A percentile compares a stretch with the other conserved stretches of the same genome.
These are phyloP conservation scores for Viola pubescens DNA, from an alignment of 441 rosid genomes.

Conservation along the genomic window DNA sequence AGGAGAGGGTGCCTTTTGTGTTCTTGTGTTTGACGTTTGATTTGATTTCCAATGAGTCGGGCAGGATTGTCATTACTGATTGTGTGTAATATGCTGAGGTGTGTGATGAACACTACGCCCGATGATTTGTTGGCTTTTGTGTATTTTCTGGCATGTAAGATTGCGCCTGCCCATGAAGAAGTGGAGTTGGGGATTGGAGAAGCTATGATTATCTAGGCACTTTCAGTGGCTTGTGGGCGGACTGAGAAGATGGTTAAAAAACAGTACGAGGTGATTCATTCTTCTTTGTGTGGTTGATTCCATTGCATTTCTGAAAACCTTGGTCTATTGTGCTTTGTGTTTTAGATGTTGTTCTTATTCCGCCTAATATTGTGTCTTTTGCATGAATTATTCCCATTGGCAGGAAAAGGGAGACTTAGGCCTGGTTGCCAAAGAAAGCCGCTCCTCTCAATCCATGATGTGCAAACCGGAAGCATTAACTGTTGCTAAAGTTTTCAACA, in stretches of 20 bases:
- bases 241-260: constrained; percentile 62
- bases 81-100: constrained; percentile 70
- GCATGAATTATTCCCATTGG: constrained; percentile 15
- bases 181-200: constrained; percentile 83
- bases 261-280: constrained; percentile 43
- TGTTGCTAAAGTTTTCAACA: constrained; percentile 62
- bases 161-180: constrained; percentile 87
- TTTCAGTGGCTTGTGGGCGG: constrained; percentile 80
- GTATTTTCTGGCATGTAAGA: constrained; percentile 60
- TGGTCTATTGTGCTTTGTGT: neutral
- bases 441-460: constrained; percentile 86
- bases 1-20: constrained; percentile 77
- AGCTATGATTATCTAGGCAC: constrained; percentile 64
- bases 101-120: constrained; percentile 65
- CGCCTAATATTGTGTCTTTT: neutral
- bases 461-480: constrained; percentile 77
- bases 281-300: neutral
- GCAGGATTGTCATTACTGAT: constrained; percentile 82
- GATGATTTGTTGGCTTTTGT: constrained; percentile 69
- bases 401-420: constrained; percentile 88
- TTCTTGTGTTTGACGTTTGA: constrained; percentile 66
- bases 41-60: constrained; percentile 51
- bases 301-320: neutral
- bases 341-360: neutral
- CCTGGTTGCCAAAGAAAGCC: constrained; percentile 88